Percentiles rank a stretch among this genome's conserved stretches.
These are phyloP conservation scores for Dryadomyces sulphureus DNA, from an alignment of 2,329 filamentous ascomycete species.

Conservation along the genomic window DNA sequence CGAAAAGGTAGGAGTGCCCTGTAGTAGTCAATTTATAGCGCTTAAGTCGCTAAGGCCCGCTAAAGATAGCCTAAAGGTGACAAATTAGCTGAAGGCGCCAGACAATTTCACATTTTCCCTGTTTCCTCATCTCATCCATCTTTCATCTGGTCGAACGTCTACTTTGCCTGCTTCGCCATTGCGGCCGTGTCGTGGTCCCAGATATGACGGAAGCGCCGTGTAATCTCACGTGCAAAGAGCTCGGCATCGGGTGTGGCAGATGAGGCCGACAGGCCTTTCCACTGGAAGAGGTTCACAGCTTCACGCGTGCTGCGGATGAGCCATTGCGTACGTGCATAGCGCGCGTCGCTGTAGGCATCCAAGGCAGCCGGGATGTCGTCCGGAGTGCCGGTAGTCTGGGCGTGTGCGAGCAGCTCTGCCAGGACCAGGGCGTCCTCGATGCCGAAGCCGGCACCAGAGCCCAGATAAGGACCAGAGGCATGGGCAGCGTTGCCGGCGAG, in stretches of 20 bases:
- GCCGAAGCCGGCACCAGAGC: conserved; percentile 39
- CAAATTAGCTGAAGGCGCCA: too few relatives aligned
- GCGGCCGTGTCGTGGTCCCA: conserved; percentile 22
- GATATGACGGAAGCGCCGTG: conserved; percentile 18
- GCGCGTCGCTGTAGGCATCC: conserved; percentile 19
- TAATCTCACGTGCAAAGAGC: conserved; percentile 22
- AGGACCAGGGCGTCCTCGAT: conserved; percentile 38
- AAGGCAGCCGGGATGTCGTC: conserved; percentile 17
- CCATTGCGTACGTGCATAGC: conserved; percentile 27
- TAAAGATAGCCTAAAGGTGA: too few relatives aligned
- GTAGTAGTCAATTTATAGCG: too few relatives aligned
- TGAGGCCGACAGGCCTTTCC: conserved; percentile 16
- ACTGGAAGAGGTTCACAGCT: conserved; percentile 25
- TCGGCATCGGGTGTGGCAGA: conserved; percentile 18
- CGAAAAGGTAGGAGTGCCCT: background rate
- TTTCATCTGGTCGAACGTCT: background rate
- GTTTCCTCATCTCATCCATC: background rate
- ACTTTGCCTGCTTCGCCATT: conserved; percentile 16
- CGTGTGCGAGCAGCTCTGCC: conserved; percentile 18
- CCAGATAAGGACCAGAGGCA: conserved; percentile 37
- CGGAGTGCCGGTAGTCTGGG: background rate
- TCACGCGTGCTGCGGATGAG: conserved; percentile 24
- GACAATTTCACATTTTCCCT: background rate
- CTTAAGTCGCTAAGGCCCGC: too few relatives aligned
- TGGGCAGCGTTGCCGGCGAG: conserved; percentile 43